Evolutionary conservation across 768 basidiomycete species (phyloP).

Genomic region (Lactarius pseudohatsudake): DNA sequence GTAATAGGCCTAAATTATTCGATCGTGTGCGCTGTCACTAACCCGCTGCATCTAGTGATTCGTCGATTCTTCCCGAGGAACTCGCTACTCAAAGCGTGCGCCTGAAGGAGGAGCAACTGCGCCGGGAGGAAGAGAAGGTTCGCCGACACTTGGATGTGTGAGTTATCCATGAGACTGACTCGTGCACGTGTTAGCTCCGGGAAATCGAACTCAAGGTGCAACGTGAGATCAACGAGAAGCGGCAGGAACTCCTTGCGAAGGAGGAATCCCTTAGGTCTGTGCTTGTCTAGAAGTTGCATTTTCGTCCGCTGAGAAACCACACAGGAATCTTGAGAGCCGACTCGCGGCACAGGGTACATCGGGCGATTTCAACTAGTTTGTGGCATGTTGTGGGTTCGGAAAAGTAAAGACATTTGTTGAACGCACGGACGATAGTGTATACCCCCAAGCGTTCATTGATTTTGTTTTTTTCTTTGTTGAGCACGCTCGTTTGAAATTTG

Average conservation of each 20-base stretch:
- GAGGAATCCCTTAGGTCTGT: constrained; percentile 87
- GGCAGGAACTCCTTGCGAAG: constrained; percentile 94
- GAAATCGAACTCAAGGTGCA: constrained; percentile 98
- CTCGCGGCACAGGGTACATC: constrained; percentile 87
- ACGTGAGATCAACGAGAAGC: constrained; percentile 95
- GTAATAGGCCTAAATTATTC: constrained; percentile 41
- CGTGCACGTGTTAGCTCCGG: constrained; percentile 58
- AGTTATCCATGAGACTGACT: constrained; percentile 8
- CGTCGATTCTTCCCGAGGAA: constrained; percentile 93
- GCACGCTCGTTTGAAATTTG: constrained; percentile 1
- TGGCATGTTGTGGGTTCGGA: constrained; percentile 23
- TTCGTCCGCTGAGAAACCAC: background rate
- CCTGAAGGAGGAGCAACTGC: constrained; percentile 98
- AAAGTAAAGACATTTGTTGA: constrained; percentile 21
- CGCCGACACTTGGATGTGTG: constrained; percentile 22
- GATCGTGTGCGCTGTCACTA: constrained; percentile 20
- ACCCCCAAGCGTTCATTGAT: constrained; percentile 5
- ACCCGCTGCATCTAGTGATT: constrained; percentile 52
- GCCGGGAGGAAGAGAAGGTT: constrained; percentile 95
- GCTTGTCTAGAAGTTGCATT: constrained; percentile 1
- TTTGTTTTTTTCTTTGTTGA: background rate
- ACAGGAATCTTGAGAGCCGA: constrained; percentile 85
- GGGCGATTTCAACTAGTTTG: constrained; percentile 65
- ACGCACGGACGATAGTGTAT: constrained; percentile 9
- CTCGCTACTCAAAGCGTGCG: constrained; percentile 95